These are phyloP conservation scores for Umbilicaria muhlenbergii DNA, from an alignment of 495 filamentous ascomycete genomes.

Conservation along the genomic window DNA sequence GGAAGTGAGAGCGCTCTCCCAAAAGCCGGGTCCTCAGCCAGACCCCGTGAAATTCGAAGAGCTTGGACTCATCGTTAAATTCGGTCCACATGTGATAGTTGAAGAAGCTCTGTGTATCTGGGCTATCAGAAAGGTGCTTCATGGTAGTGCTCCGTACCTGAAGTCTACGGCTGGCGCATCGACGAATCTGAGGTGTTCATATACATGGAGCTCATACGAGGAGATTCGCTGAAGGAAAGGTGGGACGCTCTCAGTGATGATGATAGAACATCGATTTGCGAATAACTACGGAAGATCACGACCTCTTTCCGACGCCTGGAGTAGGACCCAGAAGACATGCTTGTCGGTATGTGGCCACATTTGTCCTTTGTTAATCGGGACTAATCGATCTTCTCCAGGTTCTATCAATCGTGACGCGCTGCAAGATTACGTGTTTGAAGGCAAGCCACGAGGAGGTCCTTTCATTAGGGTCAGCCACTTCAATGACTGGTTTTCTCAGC, in stretches of 20 bases:
- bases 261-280: slow-evolving; percentile 20
- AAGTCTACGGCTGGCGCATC: slow-evolving; percentile 30
- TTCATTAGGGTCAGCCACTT: slow-evolving; percentile 25
- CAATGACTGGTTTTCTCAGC: slow-evolving; percentile 27
- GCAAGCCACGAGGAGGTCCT: slow-evolving; percentile 17
- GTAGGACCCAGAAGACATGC: slow-evolving; percentile 19
- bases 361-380: slow-evolving; percentile 1
- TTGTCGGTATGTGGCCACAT: slow-evolving; percentile 14
- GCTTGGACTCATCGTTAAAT: slow-evolving; percentile 29
- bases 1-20: slow-evolving; percentile 13
- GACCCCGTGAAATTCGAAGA: slow-evolving; percentile 19
- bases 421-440: slow-evolving; percentile 21
- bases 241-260: slow-evolving; percentile 19
- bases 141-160: slow-evolving; percentile 26
- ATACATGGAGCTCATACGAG: slow-evolving; percentile 31
- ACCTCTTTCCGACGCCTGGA: slow-evolving; percentile 16
- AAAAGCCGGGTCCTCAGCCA: slow-evolving; percentile 4
- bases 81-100: slow-evolving; percentile 22
- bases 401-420: slow-evolving; percentile 17
- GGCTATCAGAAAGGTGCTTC: slow-evolving; percentile 22
- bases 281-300: slow-evolving; percentile 21
- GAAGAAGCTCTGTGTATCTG: slow-evolving; percentile 29
- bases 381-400: slow-evolving; percentile 11
- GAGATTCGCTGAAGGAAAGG: slow-evolving; percentile 19
- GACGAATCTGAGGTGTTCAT: slow-evolving; percentile 24